phyloP scores from a whole-genome alignment of 1,284 basidiomycete species.

The Mycosarcoma maydis region DNA sequence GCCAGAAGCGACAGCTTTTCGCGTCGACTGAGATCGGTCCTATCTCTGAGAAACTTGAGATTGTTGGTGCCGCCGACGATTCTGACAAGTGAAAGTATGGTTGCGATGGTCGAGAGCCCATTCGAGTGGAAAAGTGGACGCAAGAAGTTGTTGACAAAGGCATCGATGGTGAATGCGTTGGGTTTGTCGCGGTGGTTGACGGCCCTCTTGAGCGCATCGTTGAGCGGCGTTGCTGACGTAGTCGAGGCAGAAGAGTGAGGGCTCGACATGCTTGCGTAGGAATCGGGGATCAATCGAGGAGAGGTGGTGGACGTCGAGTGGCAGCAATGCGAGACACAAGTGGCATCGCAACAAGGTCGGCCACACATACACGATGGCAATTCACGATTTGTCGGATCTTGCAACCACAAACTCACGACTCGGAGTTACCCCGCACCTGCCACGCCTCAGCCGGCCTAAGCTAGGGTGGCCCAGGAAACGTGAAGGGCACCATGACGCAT shows the following conservation, averaged over 20 bases:
- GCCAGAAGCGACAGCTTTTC: conserved; percentile 17
- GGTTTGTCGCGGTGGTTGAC: conserved; percentile 32
- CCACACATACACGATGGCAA: too few species aligned
- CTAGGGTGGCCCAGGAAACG: too few species aligned
- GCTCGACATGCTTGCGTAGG: conserved; percentile 20
- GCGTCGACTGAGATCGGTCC: conserved; percentile 22
- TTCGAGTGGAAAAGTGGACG: conserved; percentile 33
- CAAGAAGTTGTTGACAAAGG: conserved; percentile 22
- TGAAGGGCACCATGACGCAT: too few species aligned
- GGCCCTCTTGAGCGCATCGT: conserved; percentile 23
- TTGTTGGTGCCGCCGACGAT: conserved; percentile 40
- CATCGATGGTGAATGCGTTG: conserved; percentile 27
- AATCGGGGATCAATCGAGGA: too few species aligned
- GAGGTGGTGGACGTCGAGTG: not conserved
- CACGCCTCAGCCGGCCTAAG: too few species aligned
- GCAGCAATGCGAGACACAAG: too few species aligned
- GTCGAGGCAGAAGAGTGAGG: not conserved
- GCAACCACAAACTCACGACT: too few species aligned
- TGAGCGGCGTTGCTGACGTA: conserved; percentile 6
- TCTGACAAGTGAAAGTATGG: conserved; percentile 41
- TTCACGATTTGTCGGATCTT: too few species aligned
- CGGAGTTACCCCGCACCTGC: too few species aligned
- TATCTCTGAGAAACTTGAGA: conserved; percentile 15
- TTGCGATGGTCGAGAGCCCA: conserved; percentile 32
- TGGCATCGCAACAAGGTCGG: too few species aligned